These are phyloP conservation scores for Phialemoniopsis sp. DNA, from an alignment of 2,329 filamentous ascomycete species.

Conservation along the genomic window DNA sequence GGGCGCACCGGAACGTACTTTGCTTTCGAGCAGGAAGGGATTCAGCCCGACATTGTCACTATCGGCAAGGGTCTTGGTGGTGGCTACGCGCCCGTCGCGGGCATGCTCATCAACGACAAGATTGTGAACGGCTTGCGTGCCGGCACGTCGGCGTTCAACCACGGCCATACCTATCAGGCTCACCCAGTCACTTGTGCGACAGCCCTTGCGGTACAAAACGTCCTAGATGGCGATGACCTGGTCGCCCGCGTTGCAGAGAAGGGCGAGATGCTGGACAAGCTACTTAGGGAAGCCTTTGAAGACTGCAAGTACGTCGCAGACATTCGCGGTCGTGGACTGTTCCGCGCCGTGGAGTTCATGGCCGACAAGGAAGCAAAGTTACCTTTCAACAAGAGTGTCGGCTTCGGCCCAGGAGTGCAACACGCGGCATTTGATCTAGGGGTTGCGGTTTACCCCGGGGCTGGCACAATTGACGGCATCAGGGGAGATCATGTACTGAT, in stretches of 20 bases:
- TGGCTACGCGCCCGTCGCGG: constrained; percentile 53
- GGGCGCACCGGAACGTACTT: no score
- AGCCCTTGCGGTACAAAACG: constrained; percentile 30
- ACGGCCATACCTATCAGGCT: constrained; percentile 52
- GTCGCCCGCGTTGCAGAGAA: constrained; percentile 22
- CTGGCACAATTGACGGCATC: background rate
- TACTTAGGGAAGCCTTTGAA: constrained; percentile 19
- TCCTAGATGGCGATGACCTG: constrained; percentile 26
- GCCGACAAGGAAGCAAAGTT: constrained; percentile 25
- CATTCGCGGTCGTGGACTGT: constrained; percentile 35
- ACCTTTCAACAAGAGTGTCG: constrained; percentile 27
- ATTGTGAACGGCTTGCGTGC: constrained; percentile 43
- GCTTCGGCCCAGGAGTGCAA: background rate
- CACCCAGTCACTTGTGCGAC: constrained; percentile 33
- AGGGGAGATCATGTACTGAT: background rate
- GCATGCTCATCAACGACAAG: constrained; percentile 44
- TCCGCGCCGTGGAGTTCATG: constrained; percentile 45
- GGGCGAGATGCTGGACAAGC: constrained; percentile 21
- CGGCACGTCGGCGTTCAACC: constrained; percentile 43
- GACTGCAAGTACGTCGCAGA: constrained; percentile 29
- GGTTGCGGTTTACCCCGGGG: background rate
- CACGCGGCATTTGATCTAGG: background rate
- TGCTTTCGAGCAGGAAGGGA: no score
- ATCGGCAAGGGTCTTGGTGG: constrained; percentile 56
- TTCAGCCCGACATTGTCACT: constrained; percentile 57